Percentiles rank a stretch among this genome's conserved stretches.
These are phyloP conservation scores for Cavenderia fasciculata DNA, from an alignment of 78 protist genomes.

Conservation along the genomic window DNA sequence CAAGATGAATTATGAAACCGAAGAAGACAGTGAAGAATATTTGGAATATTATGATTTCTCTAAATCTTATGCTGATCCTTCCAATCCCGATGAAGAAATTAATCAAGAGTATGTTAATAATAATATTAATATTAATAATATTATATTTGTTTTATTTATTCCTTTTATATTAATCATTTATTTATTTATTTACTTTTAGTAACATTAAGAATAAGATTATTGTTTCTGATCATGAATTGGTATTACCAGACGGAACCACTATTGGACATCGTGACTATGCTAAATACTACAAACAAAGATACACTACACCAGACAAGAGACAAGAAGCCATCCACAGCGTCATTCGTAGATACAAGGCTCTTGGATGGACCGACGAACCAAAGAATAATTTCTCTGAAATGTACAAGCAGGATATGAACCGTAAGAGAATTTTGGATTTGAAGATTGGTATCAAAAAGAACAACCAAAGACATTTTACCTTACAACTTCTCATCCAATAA, in stretches of 20 bases:
- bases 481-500: slow-evolving; percentile 17
- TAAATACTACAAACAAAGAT: slow-evolving; percentile 72
- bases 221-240: slow-evolving; percentile 41
- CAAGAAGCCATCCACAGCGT: slow-evolving; percentile 2
- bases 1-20: slow-evolving; percentile 49
- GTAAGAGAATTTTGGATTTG: slow-evolving; percentile 28
- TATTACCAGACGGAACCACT: slow-evolving; percentile 60
- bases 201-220: slow-evolving; percentile 1
- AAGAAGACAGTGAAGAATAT: slow-evolving; percentile 58
- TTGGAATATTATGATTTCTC: slow-evolving; percentile 87
- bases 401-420: neutral
- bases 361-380: slow-evolving; percentile 61
- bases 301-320: slow-evolving; percentile 24
- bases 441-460: slow-evolving; percentile 79
- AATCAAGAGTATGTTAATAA: neutral
- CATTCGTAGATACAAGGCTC: slow-evolving; percentile 27
- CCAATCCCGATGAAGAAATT: slow-evolving; percentile 20
- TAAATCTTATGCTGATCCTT: slow-evolving; percentile 10
- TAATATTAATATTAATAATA: too few relatives aligned
- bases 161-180: slow-evolving; percentile 1
- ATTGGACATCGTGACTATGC: slow-evolving; percentile 81
- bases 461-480: slow-evolving; percentile 24
- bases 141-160: slow-evolving; percentile 20
- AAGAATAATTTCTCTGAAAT: neutral
- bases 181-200: slow-evolving; percentile 18